Conservation (phyloP, 2,329 filamentous ascomycete genomes). For the Gaeumannomyces tritici region DNA sequence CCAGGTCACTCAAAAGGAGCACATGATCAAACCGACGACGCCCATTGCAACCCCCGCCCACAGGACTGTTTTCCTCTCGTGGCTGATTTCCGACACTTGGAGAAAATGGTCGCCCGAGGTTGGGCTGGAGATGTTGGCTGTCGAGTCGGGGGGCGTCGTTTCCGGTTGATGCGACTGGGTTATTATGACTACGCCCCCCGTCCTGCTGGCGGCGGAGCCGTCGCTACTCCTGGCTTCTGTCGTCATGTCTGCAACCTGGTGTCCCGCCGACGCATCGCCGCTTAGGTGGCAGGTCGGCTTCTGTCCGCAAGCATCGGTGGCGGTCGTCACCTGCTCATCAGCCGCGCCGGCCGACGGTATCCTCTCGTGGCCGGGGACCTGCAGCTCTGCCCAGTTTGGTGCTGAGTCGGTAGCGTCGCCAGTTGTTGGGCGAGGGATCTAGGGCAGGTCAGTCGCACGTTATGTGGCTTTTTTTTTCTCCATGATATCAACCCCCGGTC, state of each 20-base stretch:
- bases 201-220: not conserved
- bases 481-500: not conserved
- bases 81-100: slow-evolving; percentile 11
- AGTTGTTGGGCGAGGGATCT: not conserved
- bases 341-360: not conserved
- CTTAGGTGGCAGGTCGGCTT: not conserved
- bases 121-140: not conserved
- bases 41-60: slow-evolving; percentile 16
- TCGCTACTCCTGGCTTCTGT: not conserved
- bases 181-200: not conserved
- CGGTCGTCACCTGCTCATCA: not conserved
- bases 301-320: not conserved
- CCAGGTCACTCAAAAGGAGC: slow-evolving; percentile 14
- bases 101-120: slow-evolving; percentile 2
- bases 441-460: not conserved
- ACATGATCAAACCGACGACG: slow-evolving; percentile 16
- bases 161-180: not conserved
- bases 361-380: not conserved
- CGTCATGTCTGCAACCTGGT: not conserved
- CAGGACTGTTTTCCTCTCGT: slow-evolving; percentile 13
- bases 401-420: not conserved
- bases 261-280: not conserved
- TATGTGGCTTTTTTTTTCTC: not conserved
- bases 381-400: not conserved
- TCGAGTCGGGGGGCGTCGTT: not conserved